Base-by-base conservation (phyloP, 176 grass and related monocot species). In the Lolium rigidum region DNA sequence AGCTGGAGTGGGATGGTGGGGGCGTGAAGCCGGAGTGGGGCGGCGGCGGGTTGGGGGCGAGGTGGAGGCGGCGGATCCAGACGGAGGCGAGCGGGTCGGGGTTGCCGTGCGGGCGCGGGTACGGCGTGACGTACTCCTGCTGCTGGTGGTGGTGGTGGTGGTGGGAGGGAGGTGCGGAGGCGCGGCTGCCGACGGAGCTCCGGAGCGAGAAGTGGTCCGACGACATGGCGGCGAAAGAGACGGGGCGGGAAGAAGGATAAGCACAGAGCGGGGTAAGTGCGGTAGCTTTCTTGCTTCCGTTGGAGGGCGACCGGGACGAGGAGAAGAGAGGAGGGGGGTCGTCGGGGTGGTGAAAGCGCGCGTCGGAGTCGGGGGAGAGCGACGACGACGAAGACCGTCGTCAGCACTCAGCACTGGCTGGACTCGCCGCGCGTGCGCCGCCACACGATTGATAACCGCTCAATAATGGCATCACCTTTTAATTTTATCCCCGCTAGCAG, bases 31-130 rank as follows among this genome's bases (percentile, higher is more conserved):
- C 9, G 44, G 65, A 24, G 9, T 44, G 64, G 4, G 87, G 68
- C 8, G 41, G 41, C 38, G 77, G 50, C 7, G 51, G 76, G 41
- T 13, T 59, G 20, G 90, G 83, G 12, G 75, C 39, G 39, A 86
- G 83, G 83, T 89, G 90, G 79, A 92, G 83, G n/a, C 90, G 87
- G 74, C 79, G 86, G 83, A 92, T 92, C 90, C 90, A 92, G 79
- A 48, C 79, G 65, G 90, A 92, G 87, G 81, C 35, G n/a, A 87
- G 81, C 28, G 85, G 89, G 76, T 91, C 81, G n/a, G 62, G 21
- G 75, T 79, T 11, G 18, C 66, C n/a, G 13, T 56, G 80, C 20
- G 80, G 44, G 75, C 9, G 66, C 12, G 15, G 46, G 15, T 50
- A 62, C 4, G 43, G 43, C 18, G 83, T n/a, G 20, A 39, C 39